phyloP scores from a whole-genome alignment of 148 eudicot species.

The Amaranthus palmeri region DNA sequence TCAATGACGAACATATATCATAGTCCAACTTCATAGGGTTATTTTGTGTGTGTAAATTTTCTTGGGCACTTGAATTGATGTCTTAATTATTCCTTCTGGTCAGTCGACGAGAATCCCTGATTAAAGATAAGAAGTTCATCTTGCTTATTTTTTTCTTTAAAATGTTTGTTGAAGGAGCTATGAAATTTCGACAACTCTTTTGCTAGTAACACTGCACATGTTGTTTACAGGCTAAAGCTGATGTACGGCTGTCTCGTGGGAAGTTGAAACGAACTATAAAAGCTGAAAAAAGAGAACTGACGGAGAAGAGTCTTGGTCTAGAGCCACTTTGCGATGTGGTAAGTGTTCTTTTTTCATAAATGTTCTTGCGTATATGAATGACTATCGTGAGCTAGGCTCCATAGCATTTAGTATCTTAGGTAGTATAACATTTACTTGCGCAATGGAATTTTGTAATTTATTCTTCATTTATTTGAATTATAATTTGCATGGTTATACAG shows the following conservation, averaged over 20 bases:
- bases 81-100: not conserved
- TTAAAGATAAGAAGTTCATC: not conserved
- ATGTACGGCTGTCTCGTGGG: conserved; percentile 38
- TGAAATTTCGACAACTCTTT: not conserved
- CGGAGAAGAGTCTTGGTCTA: conserved; percentile 51
- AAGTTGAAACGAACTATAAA: conserved; percentile 28
- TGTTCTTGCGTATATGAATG: not conserved
- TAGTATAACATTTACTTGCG: not conserved
- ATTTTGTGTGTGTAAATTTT: not conserved
- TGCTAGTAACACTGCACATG: not conserved
- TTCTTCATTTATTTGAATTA: not conserved
- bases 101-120: not conserved
- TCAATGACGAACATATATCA: not conserved
- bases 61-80: not conserved
- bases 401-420: not conserved
- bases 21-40: not conserved
- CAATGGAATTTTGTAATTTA: not conserved
- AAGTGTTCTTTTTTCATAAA: conserved; percentile 5
- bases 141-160: not conserved
- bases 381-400: not conserved
- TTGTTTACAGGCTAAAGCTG: conserved; percentile 60
- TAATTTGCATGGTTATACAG: not conserved
- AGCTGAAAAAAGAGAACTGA: conserved; percentile 40
- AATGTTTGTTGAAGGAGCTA: not conserved
- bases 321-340: conserved; percentile 72